These are phyloP conservation scores for Oryza brachyantha DNA, from an alignment of 176 grass and related monocot genomes.

Conservation along the genomic window DNA sequence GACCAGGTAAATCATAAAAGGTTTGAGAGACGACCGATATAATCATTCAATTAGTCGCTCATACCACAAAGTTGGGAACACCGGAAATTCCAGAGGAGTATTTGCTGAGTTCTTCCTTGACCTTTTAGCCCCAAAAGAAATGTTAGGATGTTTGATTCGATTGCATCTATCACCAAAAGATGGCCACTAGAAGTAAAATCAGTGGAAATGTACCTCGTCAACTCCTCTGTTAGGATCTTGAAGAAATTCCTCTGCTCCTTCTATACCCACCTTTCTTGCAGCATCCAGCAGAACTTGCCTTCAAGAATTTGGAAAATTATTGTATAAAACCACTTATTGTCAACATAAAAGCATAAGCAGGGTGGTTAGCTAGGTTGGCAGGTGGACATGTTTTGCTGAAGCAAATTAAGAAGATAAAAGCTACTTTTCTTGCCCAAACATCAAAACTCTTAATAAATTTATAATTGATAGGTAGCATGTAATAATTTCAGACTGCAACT, in stretches of 20 bases:
- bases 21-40: neutral
- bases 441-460: neutral
- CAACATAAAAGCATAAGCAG: neutral
- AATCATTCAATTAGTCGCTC: neutral
- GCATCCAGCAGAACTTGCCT: conserved; percentile 90
- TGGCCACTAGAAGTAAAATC: neutral
- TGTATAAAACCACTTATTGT: neutral
- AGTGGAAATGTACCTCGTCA: conserved; percentile 48
- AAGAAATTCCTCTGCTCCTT: conserved; percentile 79
- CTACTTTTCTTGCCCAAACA: neutral
- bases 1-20: neutral
- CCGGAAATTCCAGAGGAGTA: conserved; percentile 82
- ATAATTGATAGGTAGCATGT: neutral
- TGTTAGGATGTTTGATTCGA: neutral
- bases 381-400: neutral
- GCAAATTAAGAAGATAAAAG: conserved; percentile 8
- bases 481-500: neutral
- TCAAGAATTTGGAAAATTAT: conserved; percentile 24
- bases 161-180: conserved; percentile 4
- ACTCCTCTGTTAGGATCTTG: conserved; percentile 67
- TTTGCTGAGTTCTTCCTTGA: conserved; percentile 78
- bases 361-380: neutral
- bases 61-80: conserved; percentile 88
- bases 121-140: conserved; percentile 47
- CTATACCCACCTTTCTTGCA: conserved; percentile 78